A percentile compares a stretch with the other conserved stretches of the same genome.
These are phyloP conservation scores for Pyrus communis DNA, from an alignment of 306 rosid species.

Conservation along the genomic window DNA sequence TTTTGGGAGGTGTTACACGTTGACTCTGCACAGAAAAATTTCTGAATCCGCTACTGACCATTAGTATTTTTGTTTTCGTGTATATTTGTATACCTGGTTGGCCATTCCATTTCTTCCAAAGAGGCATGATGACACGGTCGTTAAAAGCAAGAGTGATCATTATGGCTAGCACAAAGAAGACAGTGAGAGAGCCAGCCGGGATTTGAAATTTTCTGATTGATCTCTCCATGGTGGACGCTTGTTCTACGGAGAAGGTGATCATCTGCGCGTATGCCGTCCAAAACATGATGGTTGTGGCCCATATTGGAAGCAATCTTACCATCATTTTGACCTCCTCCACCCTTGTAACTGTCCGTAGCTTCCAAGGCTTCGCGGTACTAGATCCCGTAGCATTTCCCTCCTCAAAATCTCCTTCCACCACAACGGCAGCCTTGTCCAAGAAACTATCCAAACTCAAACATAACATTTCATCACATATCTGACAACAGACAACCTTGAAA, in stretches of 20 bases:
- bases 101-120: constrained; percentile 70
- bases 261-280: constrained; percentile 90
- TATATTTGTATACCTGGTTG: constrained; percentile 47
- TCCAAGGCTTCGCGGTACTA: constrained; percentile 61
- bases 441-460: constrained; percentile 26
- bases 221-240: constrained; percentile 87
- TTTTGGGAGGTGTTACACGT: too few species aligned
- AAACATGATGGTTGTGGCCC: constrained; percentile 93
- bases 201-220: constrained; percentile 55
- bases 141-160: constrained; percentile 56
- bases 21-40: too few species aligned
- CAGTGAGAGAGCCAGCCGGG: constrained; percentile 89
- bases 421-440: constrained; percentile 82
- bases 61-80: background rate
- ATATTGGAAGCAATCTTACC: constrained; percentile 69
- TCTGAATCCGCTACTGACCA: background rate
- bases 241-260: constrained; percentile 94
- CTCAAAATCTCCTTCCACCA: constrained; percentile 55
- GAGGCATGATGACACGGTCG: constrained; percentile 81
- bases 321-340: constrained; percentile 94
- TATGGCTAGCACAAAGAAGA: constrained; percentile 77
- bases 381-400: constrained; percentile 28
- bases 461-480: background rate
- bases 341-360: constrained; percentile 62
- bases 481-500: too few species aligned